Base-by-base conservation (phyloP, 768 basidiomycete species). In the Amanita jacksonii region DNA sequence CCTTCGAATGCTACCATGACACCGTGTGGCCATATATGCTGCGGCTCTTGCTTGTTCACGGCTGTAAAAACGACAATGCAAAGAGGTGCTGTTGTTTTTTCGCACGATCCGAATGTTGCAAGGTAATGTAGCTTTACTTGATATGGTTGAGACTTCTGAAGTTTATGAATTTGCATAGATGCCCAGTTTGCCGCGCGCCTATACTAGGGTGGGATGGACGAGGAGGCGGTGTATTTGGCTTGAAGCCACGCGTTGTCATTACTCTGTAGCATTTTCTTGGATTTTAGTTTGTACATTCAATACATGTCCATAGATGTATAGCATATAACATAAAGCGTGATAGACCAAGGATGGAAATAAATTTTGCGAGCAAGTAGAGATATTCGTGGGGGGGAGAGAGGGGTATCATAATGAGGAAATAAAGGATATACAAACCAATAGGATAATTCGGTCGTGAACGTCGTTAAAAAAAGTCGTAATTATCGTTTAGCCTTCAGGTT, bases 1-100 rank as follows among this genome's bases (percentile, higher is more conserved):
- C 85, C 85, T 1, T 76, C 76, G 1, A 78, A 84, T 48, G 81
- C 86, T 4, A 82, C 84, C 1, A 57, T 89, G 36, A 87, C 85
- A 0, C 83, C 82, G 0, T 89, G 86, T 51, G 86, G 86, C 0
- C 86, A 89, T 51, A 69, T 89, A 30, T 77, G 79, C 49, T 88
- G 86, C 51, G 85, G 84, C 1, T 63, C 71, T 4, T 89, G 86
- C 59, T 70, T 88, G 4, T 87, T 85, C 49, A 76, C 73, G 2
- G 79, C 85, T 0, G 73, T 87, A 32, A 79, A 78, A 52, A 73
- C 79, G 1, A 74, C 77, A 8, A 58, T 78, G 42, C 64, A 75
- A 47, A 71, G 82, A 15, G 62, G 58, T 31, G 62, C 63, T 38
- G 51, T 54, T 37, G 60, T 52, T 54, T 59, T 40, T 48, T 50